phyloP scores from a whole-genome alignment of 805 yeast genomes.

The Cyberlindnera meyerae region DNA sequence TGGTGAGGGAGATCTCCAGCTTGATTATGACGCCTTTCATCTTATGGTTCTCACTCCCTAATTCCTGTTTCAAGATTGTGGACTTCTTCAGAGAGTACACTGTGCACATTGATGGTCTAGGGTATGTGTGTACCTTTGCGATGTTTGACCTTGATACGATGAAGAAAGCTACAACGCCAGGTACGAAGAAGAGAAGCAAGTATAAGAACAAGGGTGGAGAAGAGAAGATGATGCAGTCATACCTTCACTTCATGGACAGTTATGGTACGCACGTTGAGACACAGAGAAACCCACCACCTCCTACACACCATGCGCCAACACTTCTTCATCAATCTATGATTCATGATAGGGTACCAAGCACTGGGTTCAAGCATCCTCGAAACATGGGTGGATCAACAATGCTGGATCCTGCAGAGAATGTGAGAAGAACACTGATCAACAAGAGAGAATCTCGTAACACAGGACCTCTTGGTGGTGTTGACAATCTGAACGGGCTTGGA shows the following conservation, averaged over 20 bases:
- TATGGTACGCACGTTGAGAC: conserved; percentile 48
- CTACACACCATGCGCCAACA: conserved; percentile 5
- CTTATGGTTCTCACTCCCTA: conserved; percentile 79
- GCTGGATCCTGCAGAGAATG: conserved; percentile 9
- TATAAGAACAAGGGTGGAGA: conserved; percentile 42
- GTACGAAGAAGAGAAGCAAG: conserved; percentile 29
- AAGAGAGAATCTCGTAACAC: conserved; percentile 2
- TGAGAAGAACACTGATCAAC: conserved; percentile 4
- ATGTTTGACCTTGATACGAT: conserved; percentile 87
- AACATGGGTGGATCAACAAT: conserved; percentile 6
- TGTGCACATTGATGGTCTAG: conserved; percentile 89
- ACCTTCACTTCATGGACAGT: conserved; percentile 80
- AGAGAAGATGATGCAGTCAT: conserved; percentile 90
- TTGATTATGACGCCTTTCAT: conserved; percentile 82
- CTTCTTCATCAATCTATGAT: conserved; percentile 9
- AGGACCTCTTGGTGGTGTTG: conserved; percentile 4
- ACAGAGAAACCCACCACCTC: conserved; percentile 20
- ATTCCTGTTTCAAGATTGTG: conserved; percentile 65
- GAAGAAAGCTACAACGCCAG: conserved; percentile 41
- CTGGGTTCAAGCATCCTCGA: conserved; percentile 5
- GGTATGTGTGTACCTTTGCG: conserved; percentile 91
- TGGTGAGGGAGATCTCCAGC: conserved; percentile 76
- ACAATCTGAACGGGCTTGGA: conserved; percentile 28
- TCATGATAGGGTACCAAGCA: conserved; percentile 3
- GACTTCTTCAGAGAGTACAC: conserved; percentile 90